These are phyloP conservation scores for Coniochaeta sp. DNA, from an alignment of 2,329 filamentous ascomycete genomes.

Conservation along the genomic window DNA sequence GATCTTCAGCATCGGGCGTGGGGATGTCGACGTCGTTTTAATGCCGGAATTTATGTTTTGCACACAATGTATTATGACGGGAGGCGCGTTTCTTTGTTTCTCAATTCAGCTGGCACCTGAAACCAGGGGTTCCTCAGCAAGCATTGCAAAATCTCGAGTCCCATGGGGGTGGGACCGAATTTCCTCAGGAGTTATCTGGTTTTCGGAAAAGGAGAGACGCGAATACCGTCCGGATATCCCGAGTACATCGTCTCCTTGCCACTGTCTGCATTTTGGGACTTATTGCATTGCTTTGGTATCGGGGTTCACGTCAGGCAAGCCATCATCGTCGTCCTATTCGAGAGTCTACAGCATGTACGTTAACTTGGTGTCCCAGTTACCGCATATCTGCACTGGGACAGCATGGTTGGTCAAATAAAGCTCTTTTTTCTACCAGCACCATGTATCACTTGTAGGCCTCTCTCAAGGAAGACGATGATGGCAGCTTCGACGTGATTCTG, in stretches of 20 bases:
- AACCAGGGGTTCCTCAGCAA: neutral
- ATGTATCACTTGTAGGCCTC: constrained; percentile 25
- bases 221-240: neutral
- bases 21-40: constrained; percentile 14
- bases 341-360: constrained; percentile 53
- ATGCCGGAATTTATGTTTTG: constrained; percentile 8
- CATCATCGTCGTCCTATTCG: constrained; percentile 60
- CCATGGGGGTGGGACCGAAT: neutral
- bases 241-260: neutral
- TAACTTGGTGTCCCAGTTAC: constrained; percentile 39
- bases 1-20: constrained; percentile 2
- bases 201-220: neutral
- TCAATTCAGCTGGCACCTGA: neutral
- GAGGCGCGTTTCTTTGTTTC: neutral
- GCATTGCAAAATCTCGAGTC: constrained; percentile 1
- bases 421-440: constrained; percentile 32
- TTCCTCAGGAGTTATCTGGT: neutral
- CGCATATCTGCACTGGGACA: constrained; percentile 15
- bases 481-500: constrained; percentile 45
- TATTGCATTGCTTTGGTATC: constrained; percentile 23
- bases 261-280: constrained; percentile 2
- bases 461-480: constrained; percentile 54
- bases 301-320: constrained; percentile 50
- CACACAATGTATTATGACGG: constrained; percentile 15
- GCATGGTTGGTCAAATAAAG: constrained; percentile 43